phyloP scores from a whole-genome alignment of 805 yeast species.

The Kazachstania viticola region DNA sequence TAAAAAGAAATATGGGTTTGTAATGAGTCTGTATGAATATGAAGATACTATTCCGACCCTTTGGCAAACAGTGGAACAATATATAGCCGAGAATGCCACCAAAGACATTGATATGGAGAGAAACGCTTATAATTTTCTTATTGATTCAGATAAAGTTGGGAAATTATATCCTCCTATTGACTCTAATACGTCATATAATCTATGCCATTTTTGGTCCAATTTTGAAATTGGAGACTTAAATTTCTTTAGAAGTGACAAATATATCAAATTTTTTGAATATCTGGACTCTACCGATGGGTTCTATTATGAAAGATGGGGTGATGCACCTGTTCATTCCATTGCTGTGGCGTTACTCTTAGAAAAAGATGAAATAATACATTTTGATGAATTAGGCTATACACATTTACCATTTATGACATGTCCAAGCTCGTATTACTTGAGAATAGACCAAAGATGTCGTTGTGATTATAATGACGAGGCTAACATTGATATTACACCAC shows the following conservation, averaged over 20 bases:
- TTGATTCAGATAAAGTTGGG: slow-evolving; percentile 40
- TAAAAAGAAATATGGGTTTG: slow-evolving; percentile 76
- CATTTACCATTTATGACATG: slow-evolving; percentile 63
- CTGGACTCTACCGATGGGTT: slow-evolving; percentile 66
- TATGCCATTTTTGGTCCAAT: slow-evolving; percentile 85
- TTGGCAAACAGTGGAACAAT: slow-evolving; percentile 66
- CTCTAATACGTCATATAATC: slow-evolving; percentile 47
- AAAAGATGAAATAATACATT: slow-evolving; percentile 55
- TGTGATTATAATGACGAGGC: slow-evolving; percentile 40
- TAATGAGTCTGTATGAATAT: slow-evolving; percentile 74
- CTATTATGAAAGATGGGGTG: slow-evolving; percentile 90
- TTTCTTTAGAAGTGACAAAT: slow-evolving; percentile 58
- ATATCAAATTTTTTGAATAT: slow-evolving; percentile 47
- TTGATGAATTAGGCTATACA: slow-evolving; percentile 69
- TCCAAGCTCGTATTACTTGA: slow-evolving; percentile 39
- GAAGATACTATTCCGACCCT: slow-evolving; percentile 75
- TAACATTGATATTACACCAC: slow-evolving; percentile 32
- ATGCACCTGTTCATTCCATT: slow-evolving; percentile 81
- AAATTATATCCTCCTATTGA: slow-evolving; percentile 31
- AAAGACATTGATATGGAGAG: slow-evolving; percentile 31
- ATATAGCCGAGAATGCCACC: slow-evolving; percentile 35
- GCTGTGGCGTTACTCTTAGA: slow-evolving; percentile 52
- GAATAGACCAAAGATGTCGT: slow-evolving; percentile 47
- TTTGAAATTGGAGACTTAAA: slow-evolving; percentile 67
- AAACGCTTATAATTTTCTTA: slow-evolving; percentile 31